phyloP scores from a whole-genome alignment of 2,329 filamentous ascomycete genomes.

The Phoma herbarum region DNA sequence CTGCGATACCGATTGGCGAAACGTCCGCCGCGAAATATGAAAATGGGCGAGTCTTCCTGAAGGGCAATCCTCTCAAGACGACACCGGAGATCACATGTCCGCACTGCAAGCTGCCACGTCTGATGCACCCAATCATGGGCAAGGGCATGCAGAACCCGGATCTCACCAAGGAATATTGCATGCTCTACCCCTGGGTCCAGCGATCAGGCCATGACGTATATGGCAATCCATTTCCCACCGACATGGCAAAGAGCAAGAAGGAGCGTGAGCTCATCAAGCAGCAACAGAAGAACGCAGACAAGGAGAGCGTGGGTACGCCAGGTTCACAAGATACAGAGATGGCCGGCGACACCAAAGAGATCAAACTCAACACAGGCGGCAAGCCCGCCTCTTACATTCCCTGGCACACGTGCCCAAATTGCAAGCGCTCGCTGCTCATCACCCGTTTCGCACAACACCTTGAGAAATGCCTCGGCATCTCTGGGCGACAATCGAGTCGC shows the following conservation, averaged over 20 bases:
- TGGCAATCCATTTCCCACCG: constrained; percentile 80
- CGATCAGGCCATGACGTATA: constrained; percentile 82
- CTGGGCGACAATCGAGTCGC: constrained; percentile 60
- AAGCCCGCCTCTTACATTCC: constrained; percentile 58
- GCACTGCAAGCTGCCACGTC: constrained; percentile 76
- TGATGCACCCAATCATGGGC: constrained; percentile 76
- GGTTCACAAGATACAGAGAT: constrained; percentile 55
- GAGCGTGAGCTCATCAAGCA: constrained; percentile 66
- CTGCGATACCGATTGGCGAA: constrained; percentile 61
- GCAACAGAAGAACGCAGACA: constrained; percentile 53
- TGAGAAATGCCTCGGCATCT: constrained; percentile 68
- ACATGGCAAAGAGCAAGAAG: constrained; percentile 78
- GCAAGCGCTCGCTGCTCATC: constrained; percentile 68
- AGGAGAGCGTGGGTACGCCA: constrained; percentile 57
- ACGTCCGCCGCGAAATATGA: constrained; percentile 75
- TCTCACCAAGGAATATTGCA: constrained; percentile 72
- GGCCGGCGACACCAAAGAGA: constrained; percentile 51
- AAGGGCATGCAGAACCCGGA: constrained; percentile 73
- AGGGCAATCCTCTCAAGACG: constrained; percentile 76
- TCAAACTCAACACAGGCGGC: constrained; percentile 60
- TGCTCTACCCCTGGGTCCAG: constrained; percentile 79
- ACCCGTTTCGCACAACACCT: constrained; percentile 68
- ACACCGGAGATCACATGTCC: constrained; percentile 76
- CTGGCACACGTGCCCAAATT: constrained; percentile 67
- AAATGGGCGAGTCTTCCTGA: constrained; percentile 72